A percentile compares a stretch with the other conserved stretches of the same genome.
Evolutionary conservation across 352 stramenopile genomes (phyloP).

Genomic region (Phytophthora ohioensis): DNA sequence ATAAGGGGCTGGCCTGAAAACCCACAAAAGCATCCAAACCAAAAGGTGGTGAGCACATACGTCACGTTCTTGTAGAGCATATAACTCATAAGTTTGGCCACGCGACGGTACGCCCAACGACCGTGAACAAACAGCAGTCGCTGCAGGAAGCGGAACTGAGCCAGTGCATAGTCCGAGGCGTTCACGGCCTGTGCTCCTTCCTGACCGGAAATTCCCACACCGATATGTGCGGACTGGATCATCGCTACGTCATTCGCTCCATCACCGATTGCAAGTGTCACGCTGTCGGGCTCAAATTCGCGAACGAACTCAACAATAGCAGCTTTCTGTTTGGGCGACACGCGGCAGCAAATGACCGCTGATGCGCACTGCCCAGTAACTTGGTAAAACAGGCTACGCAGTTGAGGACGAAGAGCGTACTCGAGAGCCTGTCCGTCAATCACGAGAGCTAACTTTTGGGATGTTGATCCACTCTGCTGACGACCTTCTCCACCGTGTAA

Average conservation of each 20-base stretch:
- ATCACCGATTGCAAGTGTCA: constrained; percentile 95
- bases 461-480: constrained; percentile 4
- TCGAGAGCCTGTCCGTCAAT: constrained; percentile 94
- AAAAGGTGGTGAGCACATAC: constrained; percentile 86
- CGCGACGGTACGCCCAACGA: constrained; percentile 92
- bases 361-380: constrained; percentile 75
- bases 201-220: constrained; percentile 93
- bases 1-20: constrained; percentile 86
- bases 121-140: constrained; percentile 94
- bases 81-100: constrained; percentile 94
- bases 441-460: constrained; percentile 76
- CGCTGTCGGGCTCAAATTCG: constrained; percentile 67
- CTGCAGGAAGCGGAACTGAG: constrained; percentile 94
- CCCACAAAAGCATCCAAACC: constrained; percentile 82
- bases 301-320: constrained; percentile 86
- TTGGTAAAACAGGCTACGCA: constrained; percentile 72
- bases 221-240: constrained; percentile 94
- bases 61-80: constrained; percentile 97
- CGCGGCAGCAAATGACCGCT: constrained; percentile 87
- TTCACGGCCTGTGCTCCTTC: constrained; percentile 95
- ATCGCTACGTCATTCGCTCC: constrained; percentile 97
- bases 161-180: constrained; percentile 93
- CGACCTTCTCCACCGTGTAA: constrained; percentile 12
- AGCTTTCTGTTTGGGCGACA: constrained; percentile 91
- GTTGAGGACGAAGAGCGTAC: constrained; percentile 58